phyloP scores from a whole-genome alignment of 108 stramenopile species.

The Nitzschia inconspicua region DNA sequence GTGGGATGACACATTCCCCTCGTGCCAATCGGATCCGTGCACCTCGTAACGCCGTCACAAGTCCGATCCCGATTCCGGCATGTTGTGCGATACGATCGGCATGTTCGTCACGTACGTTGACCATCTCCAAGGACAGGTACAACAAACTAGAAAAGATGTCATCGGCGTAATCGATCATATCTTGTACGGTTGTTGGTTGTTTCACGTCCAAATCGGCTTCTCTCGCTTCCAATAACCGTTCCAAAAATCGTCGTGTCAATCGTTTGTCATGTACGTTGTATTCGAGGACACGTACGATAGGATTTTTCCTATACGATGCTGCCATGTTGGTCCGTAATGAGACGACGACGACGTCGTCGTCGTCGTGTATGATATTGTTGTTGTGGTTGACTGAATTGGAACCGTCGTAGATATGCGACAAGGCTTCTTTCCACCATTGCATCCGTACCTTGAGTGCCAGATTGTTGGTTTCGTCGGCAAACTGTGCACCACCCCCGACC shows the following conservation, averaged over 20 bases:
- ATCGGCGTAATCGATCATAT: constrained; percentile 71
- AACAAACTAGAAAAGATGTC: constrained; percentile 61
- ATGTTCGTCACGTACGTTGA: constrained; percentile 52
- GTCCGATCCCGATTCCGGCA: constrained; percentile 74
- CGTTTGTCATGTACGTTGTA: constrained; percentile 45
- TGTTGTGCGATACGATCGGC: constrained; percentile 65
- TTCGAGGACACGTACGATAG: constrained; percentile 53
- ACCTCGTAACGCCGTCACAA: constrained; percentile 62
- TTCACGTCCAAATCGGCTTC: constrained; percentile 57
- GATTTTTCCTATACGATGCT: constrained; percentile 55
- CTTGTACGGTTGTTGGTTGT: constrained; percentile 48
- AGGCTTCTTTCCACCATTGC: constrained; percentile 80
- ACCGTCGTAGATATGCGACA: constrained; percentile 47
- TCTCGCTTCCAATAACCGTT: constrained; percentile 67
- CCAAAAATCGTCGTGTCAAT: constrained; percentile 67
- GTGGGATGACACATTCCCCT: constrained; percentile 70
- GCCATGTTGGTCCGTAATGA: constrained; percentile 12
- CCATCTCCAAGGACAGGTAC: constrained; percentile 64
- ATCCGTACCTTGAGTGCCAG: constrained; percentile 58
- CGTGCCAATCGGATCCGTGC: constrained; percentile 49
- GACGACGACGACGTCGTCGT: neutral
- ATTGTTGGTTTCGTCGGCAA: constrained; percentile 10
- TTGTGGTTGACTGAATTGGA: neutral
- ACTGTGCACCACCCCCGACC: constrained; percentile 15
- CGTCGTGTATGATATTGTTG: neutral